Evolutionary conservation across 495 filamentous ascomycete species (phyloP).

Genomic region (Xylaria acuta): DNA sequence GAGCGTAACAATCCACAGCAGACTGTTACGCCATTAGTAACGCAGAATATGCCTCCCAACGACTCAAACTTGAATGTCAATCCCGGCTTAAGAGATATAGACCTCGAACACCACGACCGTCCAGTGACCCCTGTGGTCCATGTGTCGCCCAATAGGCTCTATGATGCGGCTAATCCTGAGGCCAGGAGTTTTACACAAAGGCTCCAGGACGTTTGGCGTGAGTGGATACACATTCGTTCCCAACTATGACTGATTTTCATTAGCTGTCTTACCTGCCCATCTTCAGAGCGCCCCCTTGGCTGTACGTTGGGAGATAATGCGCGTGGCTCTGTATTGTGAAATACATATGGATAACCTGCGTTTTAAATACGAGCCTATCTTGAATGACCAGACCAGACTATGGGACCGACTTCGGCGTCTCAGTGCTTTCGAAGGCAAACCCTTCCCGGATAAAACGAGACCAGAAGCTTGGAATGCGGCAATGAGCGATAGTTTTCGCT

Average conservation of each 20-base stretch:
- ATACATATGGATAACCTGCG: conserved; percentile 41
- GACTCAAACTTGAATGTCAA: conserved; percentile 15
- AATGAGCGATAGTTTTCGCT: conserved; percentile 41
- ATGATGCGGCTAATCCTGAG: conserved; percentile 1
- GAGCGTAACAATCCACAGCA: conserved; percentile 19
- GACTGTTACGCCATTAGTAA: conserved; percentile 1
- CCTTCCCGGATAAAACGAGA: conserved; percentile 47
- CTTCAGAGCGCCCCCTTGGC: conserved; percentile 48
- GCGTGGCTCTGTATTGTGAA: conserved; percentile 50
- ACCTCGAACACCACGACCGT: neutral
- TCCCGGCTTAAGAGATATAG: neutral
- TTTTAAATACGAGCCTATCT: conserved; percentile 46
- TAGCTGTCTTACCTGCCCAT: conserved; percentile 47
- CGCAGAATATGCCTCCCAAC: neutral
- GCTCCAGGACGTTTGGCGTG: conserved; percentile 41
- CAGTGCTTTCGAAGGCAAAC: conserved; percentile 45
- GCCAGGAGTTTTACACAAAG: conserved; percentile 26
- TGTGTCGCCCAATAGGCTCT: neutral
- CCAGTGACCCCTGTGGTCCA: neutral
- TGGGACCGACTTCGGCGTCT: conserved; percentile 44
- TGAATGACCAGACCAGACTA: conserved; percentile 41
- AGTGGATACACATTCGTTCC: conserved; percentile 16
- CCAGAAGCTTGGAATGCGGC: conserved; percentile 47
- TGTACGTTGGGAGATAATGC: conserved; percentile 54
- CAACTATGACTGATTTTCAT: conserved; percentile 23